Base-by-base conservation (phyloP, 148 eudicot genomes). In the Fagopyrum esculentum region DNA sequence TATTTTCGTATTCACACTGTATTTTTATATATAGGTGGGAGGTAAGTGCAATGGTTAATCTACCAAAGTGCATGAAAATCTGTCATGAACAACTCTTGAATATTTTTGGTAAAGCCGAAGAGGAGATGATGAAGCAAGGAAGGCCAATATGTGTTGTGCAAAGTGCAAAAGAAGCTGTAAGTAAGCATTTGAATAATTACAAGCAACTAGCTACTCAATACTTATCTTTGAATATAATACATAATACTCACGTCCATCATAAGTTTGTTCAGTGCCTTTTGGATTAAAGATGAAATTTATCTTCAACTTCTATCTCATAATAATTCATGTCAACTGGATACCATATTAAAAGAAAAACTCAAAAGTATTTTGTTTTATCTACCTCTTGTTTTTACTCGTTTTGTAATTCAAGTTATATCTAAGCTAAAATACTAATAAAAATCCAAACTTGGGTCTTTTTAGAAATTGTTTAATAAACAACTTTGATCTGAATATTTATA, bases 31-130 rank as follows among this genome's bases (percentile, higher is more conserved):
- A 11, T 55, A 82, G 85, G 61, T 82, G 82, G 80, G 80, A 77
- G 12, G 50, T 71, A 9, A 29, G 45, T 11, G 50, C 64, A 15
- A 45, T 51, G 8, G 74, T 70, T 26, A 15, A 61, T 22, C 76
- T 83, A 3, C 78, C 85, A 6, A 71, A 64, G 4, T 82, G 72
- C 74, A 78, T 82, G 81, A 78, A 72, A 48, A 15, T 66, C 1
- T 45, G 48, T 26, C 77, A 83, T 63, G 49, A 73, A 61, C 64
- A 77, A 15, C 77, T 80, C 12, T 12, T 80, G 16, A 74, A 83
- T 30, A 44, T 73, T 8, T 77, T 74, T 9, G 3, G n/a, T 9
- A 76, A 83, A 64, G 61, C 77, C 30, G 80, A 83, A 22, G 74
- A 77, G 72, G 78, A 52, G 30, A 22, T 83, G 29, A 35, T 47